Conservation (phyloP, 345 rosid species). For the rapeseed (Brassica napus) region DNA sequence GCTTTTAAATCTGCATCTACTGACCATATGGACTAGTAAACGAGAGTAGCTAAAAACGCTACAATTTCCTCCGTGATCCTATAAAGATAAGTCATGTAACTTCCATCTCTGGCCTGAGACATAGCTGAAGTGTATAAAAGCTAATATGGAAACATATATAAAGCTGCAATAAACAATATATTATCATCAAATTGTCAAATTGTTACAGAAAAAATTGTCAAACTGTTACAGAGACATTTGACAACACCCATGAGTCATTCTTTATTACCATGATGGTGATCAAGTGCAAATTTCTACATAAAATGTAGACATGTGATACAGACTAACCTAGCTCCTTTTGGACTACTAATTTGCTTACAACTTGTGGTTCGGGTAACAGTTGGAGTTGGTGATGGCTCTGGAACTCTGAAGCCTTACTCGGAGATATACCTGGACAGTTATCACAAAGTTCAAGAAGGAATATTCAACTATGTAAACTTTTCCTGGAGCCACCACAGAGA, state of each 20-base stretch:
- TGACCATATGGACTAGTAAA: background rate
- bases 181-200: background rate
- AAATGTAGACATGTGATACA: background rate
- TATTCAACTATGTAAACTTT: slow-evolving; percentile 10
- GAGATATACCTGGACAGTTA: slow-evolving; percentile 14
- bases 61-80: background rate
- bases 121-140: background rate
- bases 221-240: background rate
- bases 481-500: slow-evolving; percentile 6
- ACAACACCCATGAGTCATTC: slow-evolving; percentile 8
- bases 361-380: slow-evolving; percentile 4
- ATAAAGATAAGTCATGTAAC: background rate
- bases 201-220: background rate
- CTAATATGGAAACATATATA: slow-evolving; percentile 1
- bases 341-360: background rate
- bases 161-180: background rate
- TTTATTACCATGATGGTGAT: background rate
- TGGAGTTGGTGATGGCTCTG: slow-evolving; percentile 11
- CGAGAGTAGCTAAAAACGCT: background rate
- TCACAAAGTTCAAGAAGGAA: slow-evolving; percentile 18
- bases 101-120: background rate
- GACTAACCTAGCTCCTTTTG: slow-evolving; percentile 9
- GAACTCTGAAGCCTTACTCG: background rate
- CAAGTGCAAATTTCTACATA: slow-evolving; percentile 7
- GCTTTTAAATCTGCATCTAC: background rate